phyloP scores from a whole-genome alignment of 768 basidiomycete genomes.

The Auriscalpium vulgare region DNA sequence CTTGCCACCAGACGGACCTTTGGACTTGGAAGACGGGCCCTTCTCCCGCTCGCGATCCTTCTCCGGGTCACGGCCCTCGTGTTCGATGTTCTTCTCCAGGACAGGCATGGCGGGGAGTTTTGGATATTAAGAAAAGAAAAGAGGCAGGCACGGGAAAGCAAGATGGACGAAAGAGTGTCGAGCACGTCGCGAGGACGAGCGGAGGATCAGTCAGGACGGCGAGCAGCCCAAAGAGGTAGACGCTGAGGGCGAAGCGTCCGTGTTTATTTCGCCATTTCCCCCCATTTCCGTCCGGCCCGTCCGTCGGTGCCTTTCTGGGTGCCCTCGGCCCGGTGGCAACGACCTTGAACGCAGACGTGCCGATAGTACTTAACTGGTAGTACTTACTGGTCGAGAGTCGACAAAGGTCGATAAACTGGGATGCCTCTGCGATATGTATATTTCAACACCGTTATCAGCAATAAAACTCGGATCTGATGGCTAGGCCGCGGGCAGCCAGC shows the following conservation, averaged over 20 bases:
- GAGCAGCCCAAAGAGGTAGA: not conserved
- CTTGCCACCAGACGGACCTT: constrained; percentile 15
- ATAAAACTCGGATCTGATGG: too few relatives aligned
- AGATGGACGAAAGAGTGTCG: not conserved
- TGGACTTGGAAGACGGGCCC: constrained; percentile 13
- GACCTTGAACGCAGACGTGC: too few relatives aligned
- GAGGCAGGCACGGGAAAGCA: not conserved
- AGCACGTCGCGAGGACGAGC: not conserved
- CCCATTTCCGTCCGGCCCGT: not conserved
- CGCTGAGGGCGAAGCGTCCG: not conserved
- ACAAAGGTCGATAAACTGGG: too few relatives aligned
- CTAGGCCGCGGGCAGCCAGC: too few relatives aligned
- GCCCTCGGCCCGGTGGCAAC: too few relatives aligned
- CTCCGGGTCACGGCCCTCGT: constrained; percentile 14
- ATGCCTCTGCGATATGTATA: too few relatives aligned
- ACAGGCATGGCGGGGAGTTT: constrained; percentile 11
- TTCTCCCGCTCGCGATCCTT: constrained; percentile 15
- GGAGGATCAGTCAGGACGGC: not conserved
- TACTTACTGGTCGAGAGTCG: too few relatives aligned
- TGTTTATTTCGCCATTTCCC: constrained; percentile 6
- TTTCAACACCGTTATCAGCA: too few relatives aligned
- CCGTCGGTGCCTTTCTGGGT: not conserved
- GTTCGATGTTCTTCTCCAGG: constrained; percentile 14
- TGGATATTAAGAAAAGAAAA: not conserved
- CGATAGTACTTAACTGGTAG: too few relatives aligned